These are phyloP conservation scores for Hydrangea macrophylla DNA, from an alignment of 148 eudicot species.

Conservation along the genomic window DNA sequence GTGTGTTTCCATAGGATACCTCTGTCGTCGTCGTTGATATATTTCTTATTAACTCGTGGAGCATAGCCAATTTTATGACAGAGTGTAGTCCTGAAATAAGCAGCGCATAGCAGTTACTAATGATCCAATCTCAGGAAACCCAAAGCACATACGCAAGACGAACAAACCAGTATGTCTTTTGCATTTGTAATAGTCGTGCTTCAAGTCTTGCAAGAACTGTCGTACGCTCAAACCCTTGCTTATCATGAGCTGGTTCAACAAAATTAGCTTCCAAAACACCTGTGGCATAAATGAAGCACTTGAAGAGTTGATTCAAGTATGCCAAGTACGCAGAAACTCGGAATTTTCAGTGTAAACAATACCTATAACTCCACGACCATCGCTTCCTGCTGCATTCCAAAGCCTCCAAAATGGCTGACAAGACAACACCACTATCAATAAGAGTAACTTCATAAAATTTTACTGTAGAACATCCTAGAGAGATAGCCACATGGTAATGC, in stretches of 20 bases:
- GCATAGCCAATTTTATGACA: slow-evolving; percentile 92
- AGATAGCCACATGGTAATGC: neutral
- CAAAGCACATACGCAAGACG: slow-evolving; percentile 11
- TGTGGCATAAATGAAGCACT: slow-evolving; percentile 26
- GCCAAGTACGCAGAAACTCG: slow-evolving; percentile 1
- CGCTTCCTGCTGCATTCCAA: slow-evolving; percentile 98
- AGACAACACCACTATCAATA: neutral
- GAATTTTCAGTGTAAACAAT: neutral
- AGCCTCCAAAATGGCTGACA: slow-evolving; percentile 97
- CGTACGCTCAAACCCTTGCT: slow-evolving; percentile 99
- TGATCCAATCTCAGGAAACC: neutral
- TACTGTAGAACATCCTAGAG: neutral
- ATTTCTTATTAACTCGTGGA: slow-evolving; percentile 47
- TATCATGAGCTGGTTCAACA: slow-evolving; percentile 98
- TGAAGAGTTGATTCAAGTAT: slow-evolving; percentile 1
- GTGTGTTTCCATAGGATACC: slow-evolving; percentile 27
- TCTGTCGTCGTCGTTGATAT: slow-evolving; percentile 28
- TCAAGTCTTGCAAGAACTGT: slow-evolving; percentile 82
- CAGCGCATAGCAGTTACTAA: neutral
- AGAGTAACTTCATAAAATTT: slow-evolving; percentile 2
- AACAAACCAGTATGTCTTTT: slow-evolving; percentile 78
- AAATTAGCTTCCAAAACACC: slow-evolving; percentile 97
- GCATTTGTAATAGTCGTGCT: slow-evolving; percentile 51
- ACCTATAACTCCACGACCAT: slow-evolving; percentile 99
- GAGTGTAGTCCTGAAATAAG: slow-evolving; percentile 43